Conservation (phyloP, 345 rosid genomes). For the Camelina hispida region DNA sequence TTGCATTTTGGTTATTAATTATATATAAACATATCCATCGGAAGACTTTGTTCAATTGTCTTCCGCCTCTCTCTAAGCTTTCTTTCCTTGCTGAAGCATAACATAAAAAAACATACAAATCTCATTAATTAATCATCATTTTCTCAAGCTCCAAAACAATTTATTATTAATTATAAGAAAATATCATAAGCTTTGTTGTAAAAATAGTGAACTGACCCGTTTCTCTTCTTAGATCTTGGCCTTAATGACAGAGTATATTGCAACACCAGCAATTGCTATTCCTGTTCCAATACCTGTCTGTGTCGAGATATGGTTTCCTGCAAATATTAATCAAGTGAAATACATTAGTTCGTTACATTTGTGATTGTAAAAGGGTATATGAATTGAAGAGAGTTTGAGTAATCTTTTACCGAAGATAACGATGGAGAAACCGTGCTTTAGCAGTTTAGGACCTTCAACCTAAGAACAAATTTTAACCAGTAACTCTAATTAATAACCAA, state of each 20-base stretch:
- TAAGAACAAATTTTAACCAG: constrained; percentile 32
- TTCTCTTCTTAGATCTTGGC: constrained; percentile 95
- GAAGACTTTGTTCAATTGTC: constrained; percentile 29
- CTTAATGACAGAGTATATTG: constrained; percentile 80
- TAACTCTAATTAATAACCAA: constrained; percentile 9
- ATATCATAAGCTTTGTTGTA: background rate
- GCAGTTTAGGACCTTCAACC: constrained; percentile 90
- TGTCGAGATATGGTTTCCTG: constrained; percentile 93
- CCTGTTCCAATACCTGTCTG: constrained; percentile 89
- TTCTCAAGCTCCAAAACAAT: background rate
- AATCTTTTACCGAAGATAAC: constrained; percentile 65
- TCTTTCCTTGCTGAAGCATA: constrained; percentile 42
- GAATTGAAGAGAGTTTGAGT: background rate
- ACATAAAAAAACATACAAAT: background rate
- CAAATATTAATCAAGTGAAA: background rate
- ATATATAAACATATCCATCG: constrained; percentile 30
- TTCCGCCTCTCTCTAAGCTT: constrained; percentile 21
- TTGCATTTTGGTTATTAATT: constrained; percentile 41
- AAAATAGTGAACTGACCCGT: constrained; percentile 54
- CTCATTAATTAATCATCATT: constrained; percentile 23
- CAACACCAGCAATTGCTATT: constrained; percentile 93
- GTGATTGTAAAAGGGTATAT: background rate
- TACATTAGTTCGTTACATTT: background rate
- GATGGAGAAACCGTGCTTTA: constrained; percentile 84
- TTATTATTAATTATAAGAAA: background rate